phyloP scores from a whole-genome alignment of 2,329 filamentous ascomycete species.

The Penicillium italicum region DNA sequence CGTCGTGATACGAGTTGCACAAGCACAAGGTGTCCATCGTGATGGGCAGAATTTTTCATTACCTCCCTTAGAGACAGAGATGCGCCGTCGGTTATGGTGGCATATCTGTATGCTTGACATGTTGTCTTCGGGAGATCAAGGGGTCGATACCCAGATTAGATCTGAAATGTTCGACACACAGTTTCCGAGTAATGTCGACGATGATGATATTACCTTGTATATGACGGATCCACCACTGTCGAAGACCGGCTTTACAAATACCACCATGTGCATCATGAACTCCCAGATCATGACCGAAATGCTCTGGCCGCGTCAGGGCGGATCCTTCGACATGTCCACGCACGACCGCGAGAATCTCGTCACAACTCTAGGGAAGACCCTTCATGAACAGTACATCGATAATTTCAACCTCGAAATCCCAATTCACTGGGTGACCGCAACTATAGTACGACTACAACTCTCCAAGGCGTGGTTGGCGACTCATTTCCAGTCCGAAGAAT shows the following conservation, averaged over 20 bases:
- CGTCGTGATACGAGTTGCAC: constrained; percentile 10
- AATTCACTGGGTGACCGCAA: constrained; percentile 60
- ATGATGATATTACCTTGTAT: constrained; percentile 18
- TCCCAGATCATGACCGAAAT: constrained; percentile 16
- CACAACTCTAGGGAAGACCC: constrained; percentile 26
- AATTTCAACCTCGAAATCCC: constrained; percentile 41
- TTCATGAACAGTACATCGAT: constrained; percentile 21
- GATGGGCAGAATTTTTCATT: constrained; percentile 7
- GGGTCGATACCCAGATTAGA: constrained; percentile 24
- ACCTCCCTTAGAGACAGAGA: constrained; percentile 22
- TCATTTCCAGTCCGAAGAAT: constrained; percentile 10
- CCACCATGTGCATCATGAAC: constrained; percentile 23
- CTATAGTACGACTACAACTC: constrained; percentile 62
- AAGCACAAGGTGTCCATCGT: constrained; percentile 7
- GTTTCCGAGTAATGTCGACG: constrained; percentile 26
- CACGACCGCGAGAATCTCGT: constrained; percentile 21
- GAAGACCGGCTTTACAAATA: constrained; percentile 22
- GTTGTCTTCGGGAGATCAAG: constrained; percentile 28
- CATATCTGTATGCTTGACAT: constrained; percentile 29
- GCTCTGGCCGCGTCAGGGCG: constrained; percentile 8
- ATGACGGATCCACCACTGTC: constrained; percentile 10
- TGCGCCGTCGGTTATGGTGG: constrained; percentile 32
- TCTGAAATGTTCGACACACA: constrained; percentile 23
- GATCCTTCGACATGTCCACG: neutral
- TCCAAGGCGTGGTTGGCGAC: constrained; percentile 61